Conservation (phyloP, 805 yeast species). For the Yarrowia divulgata region DNA sequence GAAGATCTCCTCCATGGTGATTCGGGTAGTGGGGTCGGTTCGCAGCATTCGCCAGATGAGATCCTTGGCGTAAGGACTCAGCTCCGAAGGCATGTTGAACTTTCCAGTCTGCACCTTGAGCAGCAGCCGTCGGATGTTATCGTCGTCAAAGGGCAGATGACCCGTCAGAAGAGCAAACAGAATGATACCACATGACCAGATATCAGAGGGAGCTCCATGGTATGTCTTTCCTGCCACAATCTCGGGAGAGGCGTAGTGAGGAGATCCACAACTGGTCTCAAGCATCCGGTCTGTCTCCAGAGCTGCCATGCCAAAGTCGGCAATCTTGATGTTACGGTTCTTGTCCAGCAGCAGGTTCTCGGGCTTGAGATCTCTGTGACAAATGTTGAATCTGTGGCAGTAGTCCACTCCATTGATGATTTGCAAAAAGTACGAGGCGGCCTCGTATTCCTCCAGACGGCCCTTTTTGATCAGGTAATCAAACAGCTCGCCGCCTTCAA, state of each 20-base stretch:
- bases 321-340: slow-evolving; percentile 88
- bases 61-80: slow-evolving; percentile 87
- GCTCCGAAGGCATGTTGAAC: slow-evolving; percentile 79
- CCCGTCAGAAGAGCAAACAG: slow-evolving; percentile 93
- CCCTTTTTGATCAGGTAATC: slow-evolving; percentile 91
- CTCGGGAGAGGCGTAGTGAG: slow-evolving; percentile 98
- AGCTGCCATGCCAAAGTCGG: slow-evolving; percentile 99
- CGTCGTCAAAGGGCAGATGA: slow-evolving; percentile 96
- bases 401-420: slow-evolving; percentile 83
- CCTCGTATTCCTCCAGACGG: slow-evolving; percentile 85
- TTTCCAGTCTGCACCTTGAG: slow-evolving; percentile 91
- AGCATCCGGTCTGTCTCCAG: slow-evolving; percentile 81
- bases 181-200: slow-evolving; percentile 98
- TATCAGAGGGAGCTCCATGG: slow-evolving; percentile 96
- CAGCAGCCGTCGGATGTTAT: slow-evolving; percentile 83
- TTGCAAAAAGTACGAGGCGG: slow-evolving; percentile 86
- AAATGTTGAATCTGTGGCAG: slow-evolving; percentile 85
- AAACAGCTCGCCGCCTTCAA: slow-evolving; percentile 96
- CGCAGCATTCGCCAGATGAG: slow-evolving; percentile 79
- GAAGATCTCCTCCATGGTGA: slow-evolving; percentile 76
- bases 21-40: slow-evolving; percentile 82
- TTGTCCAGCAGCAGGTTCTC: slow-evolving; percentile 82
- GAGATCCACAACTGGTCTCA: slow-evolving; percentile 97
- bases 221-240: slow-evolving; percentile 93
- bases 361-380: slow-evolving; percentile 87